These are phyloP conservation scores for Solanum rostratum DNA, from an alignment of 257 asterid species.

Conservation along the genomic window DNA sequence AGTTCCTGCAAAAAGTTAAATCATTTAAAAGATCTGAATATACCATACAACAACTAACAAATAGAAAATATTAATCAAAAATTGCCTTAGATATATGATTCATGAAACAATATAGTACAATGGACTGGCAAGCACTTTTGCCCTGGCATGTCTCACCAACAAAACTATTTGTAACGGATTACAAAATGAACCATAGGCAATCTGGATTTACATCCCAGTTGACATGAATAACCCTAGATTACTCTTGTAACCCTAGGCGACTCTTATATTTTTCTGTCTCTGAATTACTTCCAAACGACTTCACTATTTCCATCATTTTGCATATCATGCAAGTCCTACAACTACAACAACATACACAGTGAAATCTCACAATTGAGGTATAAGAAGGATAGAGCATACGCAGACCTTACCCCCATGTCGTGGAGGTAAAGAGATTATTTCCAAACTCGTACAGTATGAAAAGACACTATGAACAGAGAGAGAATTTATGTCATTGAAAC, in stretches of 20 bases:
- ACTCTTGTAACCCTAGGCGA: not conserved
- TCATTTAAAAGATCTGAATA: not conserved
- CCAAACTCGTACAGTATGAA: not conserved
- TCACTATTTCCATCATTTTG: not conserved
- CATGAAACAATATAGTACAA: not conserved
- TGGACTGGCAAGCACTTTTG: not conserved
- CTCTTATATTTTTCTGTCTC: not conserved
- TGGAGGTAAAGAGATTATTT: too few relatives aligned
- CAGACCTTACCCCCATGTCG: not conserved
- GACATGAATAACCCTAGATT: not conserved
- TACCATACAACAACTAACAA: not conserved
- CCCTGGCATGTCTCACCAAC: not conserved
- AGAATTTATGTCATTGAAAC: not conserved
- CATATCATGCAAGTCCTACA: not conserved
- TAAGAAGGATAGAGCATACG: not conserved
- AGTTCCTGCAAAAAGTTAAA: slow-evolving; percentile 42
- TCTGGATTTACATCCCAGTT: not conserved
- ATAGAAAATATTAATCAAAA: not conserved
- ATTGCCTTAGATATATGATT: not conserved
- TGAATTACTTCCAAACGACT: not conserved
- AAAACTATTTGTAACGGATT: not conserved
- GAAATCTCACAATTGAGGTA: not conserved
- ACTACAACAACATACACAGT: not conserved
- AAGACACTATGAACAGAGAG: not conserved
- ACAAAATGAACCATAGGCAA: not conserved